phyloP scores from a whole-genome alignment of 805 yeast genomes.

The Debaryomyces castellii region DNA sequence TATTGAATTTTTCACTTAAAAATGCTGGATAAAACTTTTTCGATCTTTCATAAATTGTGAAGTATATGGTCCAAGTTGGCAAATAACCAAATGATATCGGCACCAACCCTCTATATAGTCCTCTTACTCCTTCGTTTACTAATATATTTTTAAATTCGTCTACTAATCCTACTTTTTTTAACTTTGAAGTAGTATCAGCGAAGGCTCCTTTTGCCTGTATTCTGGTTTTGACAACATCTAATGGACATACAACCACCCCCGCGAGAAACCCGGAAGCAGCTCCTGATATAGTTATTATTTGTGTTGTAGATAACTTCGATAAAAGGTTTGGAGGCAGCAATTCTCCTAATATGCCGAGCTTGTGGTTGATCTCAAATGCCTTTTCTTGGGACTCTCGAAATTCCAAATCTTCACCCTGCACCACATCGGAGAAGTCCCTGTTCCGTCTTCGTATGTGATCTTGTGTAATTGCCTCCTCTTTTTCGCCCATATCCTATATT shows the following conservation, averaged over 20 bases:
- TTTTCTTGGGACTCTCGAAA: slow-evolving; percentile 22
- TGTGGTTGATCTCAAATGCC: slow-evolving; percentile 21
- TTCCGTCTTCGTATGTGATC: not conserved
- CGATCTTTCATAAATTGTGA: slow-evolving; percentile 81
- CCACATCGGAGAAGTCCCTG: slow-evolving; percentile 30
- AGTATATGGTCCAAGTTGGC: slow-evolving; percentile 97
- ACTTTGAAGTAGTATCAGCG: slow-evolving; percentile 14
- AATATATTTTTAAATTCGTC: slow-evolving; percentile 67
- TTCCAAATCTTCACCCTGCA: slow-evolving; percentile 40
- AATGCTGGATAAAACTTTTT: slow-evolving; percentile 53
- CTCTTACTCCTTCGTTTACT: slow-evolving; percentile 76
- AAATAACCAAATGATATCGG: slow-evolving; percentile 94
- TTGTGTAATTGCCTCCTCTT: not conserved
- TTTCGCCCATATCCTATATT: not conserved
- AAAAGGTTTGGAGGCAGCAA: slow-evolving; percentile 20
- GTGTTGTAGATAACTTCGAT: slow-evolving; percentile 37
- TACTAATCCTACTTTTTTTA: slow-evolving; percentile 57
- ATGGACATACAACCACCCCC: slow-evolving; percentile 88
- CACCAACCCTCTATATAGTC: slow-evolving; percentile 84
- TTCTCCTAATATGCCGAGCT: slow-evolving; percentile 16
- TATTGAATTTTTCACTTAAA: slow-evolving; percentile 25
- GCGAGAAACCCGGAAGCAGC: slow-evolving; percentile 92
- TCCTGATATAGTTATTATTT: slow-evolving; percentile 80
- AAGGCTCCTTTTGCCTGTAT: slow-evolving; percentile 84
- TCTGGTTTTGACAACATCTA: slow-evolving; percentile 93